Percentiles rank a stretch among this genome's conserved stretches.
These are phyloP conservation scores for Novymonas esmeraldas DNA, from an alignment of 208 protist species.

Conservation along the genomic window DNA sequence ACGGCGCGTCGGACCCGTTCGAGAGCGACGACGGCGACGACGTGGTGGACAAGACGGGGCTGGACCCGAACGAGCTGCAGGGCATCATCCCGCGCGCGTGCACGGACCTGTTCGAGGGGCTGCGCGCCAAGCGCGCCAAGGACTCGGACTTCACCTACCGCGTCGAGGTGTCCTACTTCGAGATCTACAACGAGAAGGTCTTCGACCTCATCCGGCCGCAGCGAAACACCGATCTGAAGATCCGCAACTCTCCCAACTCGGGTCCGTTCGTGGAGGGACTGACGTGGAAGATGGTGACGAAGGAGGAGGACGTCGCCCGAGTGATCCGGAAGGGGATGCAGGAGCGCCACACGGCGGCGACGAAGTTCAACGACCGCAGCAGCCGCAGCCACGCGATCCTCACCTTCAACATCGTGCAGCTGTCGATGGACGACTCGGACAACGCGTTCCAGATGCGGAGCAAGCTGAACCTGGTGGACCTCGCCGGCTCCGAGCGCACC, in stretches of 20 bases:
- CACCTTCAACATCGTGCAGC: slow-evolving; percentile 67
- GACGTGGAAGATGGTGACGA: slow-evolving; percentile 43
- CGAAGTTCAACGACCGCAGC: slow-evolving; percentile 89
- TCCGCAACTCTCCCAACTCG: slow-evolving; percentile 64
- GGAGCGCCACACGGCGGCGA: slow-evolving; percentile 81
- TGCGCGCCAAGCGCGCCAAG: slow-evolving; percentile 56
- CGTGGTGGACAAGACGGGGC: slow-evolving; percentile 49
- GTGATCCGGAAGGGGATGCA: slow-evolving; percentile 75
- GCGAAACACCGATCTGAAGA: slow-evolving; percentile 56
- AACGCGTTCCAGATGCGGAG: slow-evolving; percentile 55
- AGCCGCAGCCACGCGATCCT: slow-evolving; percentile 91
- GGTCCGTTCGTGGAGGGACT: slow-evolving; percentile 87
- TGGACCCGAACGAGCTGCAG: slow-evolving; percentile 66
- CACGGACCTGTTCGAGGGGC: slow-evolving; percentile 62
- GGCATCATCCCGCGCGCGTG: slow-evolving; percentile 84
- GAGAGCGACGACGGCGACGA: slow-evolving; percentile 37
- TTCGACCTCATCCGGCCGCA: slow-evolving; percentile 70
- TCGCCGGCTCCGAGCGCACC: slow-evolving; percentile 92
- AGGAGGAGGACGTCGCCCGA: slow-evolving; percentile 70
- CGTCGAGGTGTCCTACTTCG: slow-evolving; percentile 81
- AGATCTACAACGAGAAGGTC: slow-evolving; percentile 94
- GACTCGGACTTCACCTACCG: slow-evolving; percentile 74
- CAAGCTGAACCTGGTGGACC: slow-evolving; percentile 94
- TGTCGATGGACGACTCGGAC: slow-evolving; percentile 56
- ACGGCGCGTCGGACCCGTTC: slow-evolving; percentile 9